These are phyloP conservation scores for Evernia prunastri DNA, from an alignment of 495 filamentous ascomycete species.

Conservation along the genomic window DNA sequence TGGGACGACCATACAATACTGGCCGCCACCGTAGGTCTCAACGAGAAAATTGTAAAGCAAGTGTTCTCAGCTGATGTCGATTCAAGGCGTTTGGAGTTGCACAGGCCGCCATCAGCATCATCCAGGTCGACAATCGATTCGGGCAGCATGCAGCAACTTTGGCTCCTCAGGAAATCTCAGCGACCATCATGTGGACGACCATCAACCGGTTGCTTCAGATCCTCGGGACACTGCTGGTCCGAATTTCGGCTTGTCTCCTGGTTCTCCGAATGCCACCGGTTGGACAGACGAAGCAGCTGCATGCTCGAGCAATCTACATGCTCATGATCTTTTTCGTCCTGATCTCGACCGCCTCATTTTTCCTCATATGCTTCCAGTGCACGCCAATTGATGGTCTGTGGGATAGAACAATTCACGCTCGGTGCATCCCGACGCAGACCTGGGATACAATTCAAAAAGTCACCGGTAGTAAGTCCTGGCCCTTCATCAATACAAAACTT, in stretches of 20 bases:
- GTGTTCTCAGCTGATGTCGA: neutral
- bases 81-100: neutral
- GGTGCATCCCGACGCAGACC: neutral
- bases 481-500: neutral
- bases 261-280: neutral
- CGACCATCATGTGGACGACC: neutral
- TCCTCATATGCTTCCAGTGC: neutral
- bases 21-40: neutral
- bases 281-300: neutral
- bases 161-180: neutral
- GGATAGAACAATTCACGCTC: neutral
- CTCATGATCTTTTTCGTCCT: neutral
- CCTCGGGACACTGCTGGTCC: neutral
- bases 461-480: neutral
- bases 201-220: neutral
- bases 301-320: neutral
- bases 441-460: neutral
- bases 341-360: neutral
- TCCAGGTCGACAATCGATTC: neutral
- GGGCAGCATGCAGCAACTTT: neutral
- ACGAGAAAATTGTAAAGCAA: neutral
- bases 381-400: neutral
- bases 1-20: constrained; percentile 1
- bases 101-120: neutral
- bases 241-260: neutral